Evolutionary conservation across 371 early-diverging fungal genomes (phyloP).

Genomic region (Syncephalastrum contaminatum): DNA sequence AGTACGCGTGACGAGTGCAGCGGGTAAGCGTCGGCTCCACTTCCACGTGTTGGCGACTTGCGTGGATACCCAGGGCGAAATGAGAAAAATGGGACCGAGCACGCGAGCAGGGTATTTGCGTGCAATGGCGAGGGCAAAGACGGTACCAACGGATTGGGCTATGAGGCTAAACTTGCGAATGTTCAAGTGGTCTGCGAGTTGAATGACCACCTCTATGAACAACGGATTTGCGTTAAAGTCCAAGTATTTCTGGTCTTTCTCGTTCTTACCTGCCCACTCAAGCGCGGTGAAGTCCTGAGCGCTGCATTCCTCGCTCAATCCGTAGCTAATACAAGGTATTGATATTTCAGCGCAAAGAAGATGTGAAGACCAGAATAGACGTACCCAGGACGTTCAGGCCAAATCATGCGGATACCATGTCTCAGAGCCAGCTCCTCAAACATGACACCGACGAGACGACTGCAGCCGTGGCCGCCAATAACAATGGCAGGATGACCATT

Average conservation of each 20-base stretch:
- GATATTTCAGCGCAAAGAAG: not conserved
- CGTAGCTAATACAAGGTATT: constrained; percentile 27
- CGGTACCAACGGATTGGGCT: constrained; percentile 52
- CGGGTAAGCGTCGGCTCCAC: constrained; percentile 50
- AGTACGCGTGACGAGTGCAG: constrained; percentile 38
- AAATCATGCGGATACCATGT: constrained; percentile 37
- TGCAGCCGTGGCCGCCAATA: constrained; percentile 54
- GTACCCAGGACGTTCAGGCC: constrained; percentile 56
- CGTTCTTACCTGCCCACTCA: constrained; percentile 43
- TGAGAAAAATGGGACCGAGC: constrained; percentile 36
- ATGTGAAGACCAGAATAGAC: not conserved
- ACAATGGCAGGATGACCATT: constrained; percentile 42
- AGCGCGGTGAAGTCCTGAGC: constrained; percentile 39
- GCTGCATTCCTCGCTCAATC: constrained; percentile 41
- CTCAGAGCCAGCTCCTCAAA: constrained; percentile 45
- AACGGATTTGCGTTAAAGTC: too few species aligned
- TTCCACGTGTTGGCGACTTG: constrained; percentile 49
- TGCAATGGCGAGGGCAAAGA: constrained; percentile 44
- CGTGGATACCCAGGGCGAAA: constrained; percentile 58
- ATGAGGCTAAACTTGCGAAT: constrained; percentile 39
- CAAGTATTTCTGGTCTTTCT: too few species aligned
- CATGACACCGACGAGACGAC: constrained; percentile 49
- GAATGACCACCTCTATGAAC: constrained; percentile 42
- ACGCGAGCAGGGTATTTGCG: constrained; percentile 36
- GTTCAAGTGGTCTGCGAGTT: constrained; percentile 36